Evolutionary conservation across 2,329 filamentous ascomycete species (phyloP).

Genomic region (Claviceps maximensis): DNA sequence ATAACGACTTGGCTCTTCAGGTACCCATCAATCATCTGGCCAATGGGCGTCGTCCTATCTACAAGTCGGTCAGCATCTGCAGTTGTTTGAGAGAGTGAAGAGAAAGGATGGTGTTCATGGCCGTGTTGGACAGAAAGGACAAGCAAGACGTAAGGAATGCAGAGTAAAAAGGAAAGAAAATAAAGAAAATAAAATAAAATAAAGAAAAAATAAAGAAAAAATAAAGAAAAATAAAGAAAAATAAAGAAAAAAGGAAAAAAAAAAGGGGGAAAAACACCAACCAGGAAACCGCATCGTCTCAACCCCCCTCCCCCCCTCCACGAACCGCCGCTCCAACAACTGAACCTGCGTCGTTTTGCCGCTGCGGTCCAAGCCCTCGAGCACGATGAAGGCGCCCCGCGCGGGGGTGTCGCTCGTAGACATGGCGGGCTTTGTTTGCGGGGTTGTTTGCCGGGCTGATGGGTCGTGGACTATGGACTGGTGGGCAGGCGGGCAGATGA

Average conservation of each 20-base stretch:
- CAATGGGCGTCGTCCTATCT: constrained; percentile 77
- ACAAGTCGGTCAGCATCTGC: neutral
- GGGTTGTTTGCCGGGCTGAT: too few relatives aligned
- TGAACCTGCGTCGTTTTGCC: constrained; percentile 88
- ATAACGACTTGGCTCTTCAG: constrained; percentile 58
- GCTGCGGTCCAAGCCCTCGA: constrained; percentile 81
- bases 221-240: neutral
- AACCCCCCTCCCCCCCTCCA: constrained; percentile 34
- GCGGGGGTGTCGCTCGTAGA: too few relatives aligned
- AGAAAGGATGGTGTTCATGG: too few relatives aligned
- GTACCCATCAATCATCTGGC: constrained; percentile 76
- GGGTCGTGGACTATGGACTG: too few relatives aligned
- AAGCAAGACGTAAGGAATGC: too few relatives aligned
- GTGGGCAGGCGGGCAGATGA: too few relatives aligned
- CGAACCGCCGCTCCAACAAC: constrained; percentile 44
- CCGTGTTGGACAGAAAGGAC: too few relatives aligned
- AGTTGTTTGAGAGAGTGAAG: neutral
- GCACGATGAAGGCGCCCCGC: constrained; percentile 62
- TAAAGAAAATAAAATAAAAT: too few relatives aligned
- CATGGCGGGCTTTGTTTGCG: too few relatives aligned
- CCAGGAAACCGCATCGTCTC: constrained; percentile 45
- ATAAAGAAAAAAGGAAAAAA: neutral
- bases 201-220: too few relatives aligned
- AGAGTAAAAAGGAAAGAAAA: neutral
- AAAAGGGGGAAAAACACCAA: constrained; percentile 19